Percentiles rank a stretch among this genome's conserved stretches.
phyloP scores from a whole-genome alignment of 169 alveolate species.

The Eimeria maxima region DNA sequence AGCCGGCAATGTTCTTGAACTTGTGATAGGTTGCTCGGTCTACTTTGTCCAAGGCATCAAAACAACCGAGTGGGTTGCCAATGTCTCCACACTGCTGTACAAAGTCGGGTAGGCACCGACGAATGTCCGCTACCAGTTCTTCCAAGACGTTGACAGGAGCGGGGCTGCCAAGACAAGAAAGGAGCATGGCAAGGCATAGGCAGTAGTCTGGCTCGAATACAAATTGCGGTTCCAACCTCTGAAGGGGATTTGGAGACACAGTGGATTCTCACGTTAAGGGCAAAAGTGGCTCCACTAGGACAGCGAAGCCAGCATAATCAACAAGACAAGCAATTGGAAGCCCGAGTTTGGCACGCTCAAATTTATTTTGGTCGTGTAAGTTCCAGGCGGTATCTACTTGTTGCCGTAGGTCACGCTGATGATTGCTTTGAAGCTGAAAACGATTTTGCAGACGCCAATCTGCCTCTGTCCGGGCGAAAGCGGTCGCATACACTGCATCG shows the following conservation, averaged over 20 bases:
- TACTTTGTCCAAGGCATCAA: slow-evolving; percentile 78
- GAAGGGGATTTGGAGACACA: neutral
- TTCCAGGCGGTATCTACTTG: slow-evolving; percentile 71
- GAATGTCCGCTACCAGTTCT: slow-evolving; percentile 70
- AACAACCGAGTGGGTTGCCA: slow-evolving; percentile 58
- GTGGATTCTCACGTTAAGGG: slow-evolving; percentile 59
- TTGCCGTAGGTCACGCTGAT: slow-evolving; percentile 33
- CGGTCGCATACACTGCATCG: slow-evolving; percentile 73
- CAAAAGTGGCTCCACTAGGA: slow-evolving; percentile 80
- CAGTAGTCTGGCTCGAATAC: neutral
- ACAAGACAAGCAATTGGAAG: slow-evolving; percentile 77
- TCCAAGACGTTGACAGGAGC: slow-evolving; percentile 78
- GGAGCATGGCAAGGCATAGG: neutral
- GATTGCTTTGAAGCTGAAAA: slow-evolving; percentile 28
- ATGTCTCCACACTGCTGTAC: slow-evolving; percentile 79
- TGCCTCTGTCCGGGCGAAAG: slow-evolving; percentile 48
- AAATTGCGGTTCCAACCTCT: neutral
- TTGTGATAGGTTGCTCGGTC: slow-evolving; percentile 73
- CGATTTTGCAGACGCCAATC: slow-evolving; percentile 20
- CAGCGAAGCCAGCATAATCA: slow-evolving; percentile 79
- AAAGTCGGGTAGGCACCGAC: slow-evolving; percentile 73
- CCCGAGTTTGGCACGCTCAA: slow-evolving; percentile 72
- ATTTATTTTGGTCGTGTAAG: slow-evolving; percentile 62
- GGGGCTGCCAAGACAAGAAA: slow-evolving; percentile 71
- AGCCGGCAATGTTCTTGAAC: slow-evolving; percentile 71